Base-by-base conservation (phyloP, 2,329 filamentous ascomycete species). In the Parastagonospora nodorum region DNA sequence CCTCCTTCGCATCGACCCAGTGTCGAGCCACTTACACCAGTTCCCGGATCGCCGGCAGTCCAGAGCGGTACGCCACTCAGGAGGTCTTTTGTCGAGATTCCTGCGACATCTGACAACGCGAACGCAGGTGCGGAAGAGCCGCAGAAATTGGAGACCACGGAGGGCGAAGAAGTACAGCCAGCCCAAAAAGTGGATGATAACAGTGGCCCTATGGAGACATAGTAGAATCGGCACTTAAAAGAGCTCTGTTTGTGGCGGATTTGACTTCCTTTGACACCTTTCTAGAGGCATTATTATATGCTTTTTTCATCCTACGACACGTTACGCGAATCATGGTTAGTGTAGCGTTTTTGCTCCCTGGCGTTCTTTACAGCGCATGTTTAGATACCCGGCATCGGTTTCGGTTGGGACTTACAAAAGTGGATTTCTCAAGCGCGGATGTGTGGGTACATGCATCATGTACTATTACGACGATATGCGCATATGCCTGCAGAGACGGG, bases 1-100 rank as follows among this genome's bases (percentile, higher is more conserved):
- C 51, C 57, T 1, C 42, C 64, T 29, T 56, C 63, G 15, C 61
- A 64, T 36, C 54, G 70, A 11, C 70, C 70, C 3, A 73, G 68
- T 39, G 69, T 73, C 2, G 70, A 73, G 53, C 70, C 70, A 2
- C 60, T 73, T 2, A 73, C 70, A 2, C 70, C 70, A 3, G 64
- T 72, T 3, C 68, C 69, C 19, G 68, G 69, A 8, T 71, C 68
- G 8, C 69, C 69, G 30, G 66, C 68, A 5, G 53, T 68, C 8
- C 63, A 61, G 35, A 65, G 53, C n/a, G 60, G 61, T 8, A 61
- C 67, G 4, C 60, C 61, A 8, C 33, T 60, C 11, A 63, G 60
- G 19, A 59, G 56, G 9, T 49, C 63, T 2, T 29, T 61, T 28
- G 50, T 55, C 6, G 63, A 64, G 16, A 51, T 57, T 27, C 53